Percentiles rank a stretch among this genome's conserved stretches.
Evolutionary conservation across 2,329 filamentous ascomycete species (phyloP).

Genomic region (Colletotrichum sp.): DNA sequence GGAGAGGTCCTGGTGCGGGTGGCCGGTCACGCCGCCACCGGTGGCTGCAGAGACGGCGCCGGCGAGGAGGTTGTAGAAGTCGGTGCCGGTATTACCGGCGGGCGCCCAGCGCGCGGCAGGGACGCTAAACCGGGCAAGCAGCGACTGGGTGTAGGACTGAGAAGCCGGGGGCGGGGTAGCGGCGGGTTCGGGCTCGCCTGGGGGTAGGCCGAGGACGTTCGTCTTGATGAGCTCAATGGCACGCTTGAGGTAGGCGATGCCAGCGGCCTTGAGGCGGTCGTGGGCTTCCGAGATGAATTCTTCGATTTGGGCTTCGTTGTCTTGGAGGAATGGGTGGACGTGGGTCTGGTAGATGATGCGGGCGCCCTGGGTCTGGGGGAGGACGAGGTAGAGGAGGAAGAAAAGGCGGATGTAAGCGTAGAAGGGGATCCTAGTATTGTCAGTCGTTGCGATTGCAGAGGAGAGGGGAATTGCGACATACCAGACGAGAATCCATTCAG

Average conservation of each 20-base stretch:
- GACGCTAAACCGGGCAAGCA: constrained; percentile 87
- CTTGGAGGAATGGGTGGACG: constrained; percentile 84
- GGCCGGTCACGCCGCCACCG: constrained; percentile 43
- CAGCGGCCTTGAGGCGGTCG: constrained; percentile 76
- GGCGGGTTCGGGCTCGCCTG: constrained; percentile 46
- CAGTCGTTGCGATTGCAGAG: neutral
- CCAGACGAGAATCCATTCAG: constrained; percentile 86
- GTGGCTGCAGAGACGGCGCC: constrained; percentile 72
- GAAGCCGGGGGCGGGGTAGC: constrained; percentile 45
- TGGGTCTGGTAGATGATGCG: constrained; percentile 83
- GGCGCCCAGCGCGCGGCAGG: constrained; percentile 68
- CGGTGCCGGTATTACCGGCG: constrained; percentile 53
- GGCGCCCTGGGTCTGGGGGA: constrained; percentile 96
- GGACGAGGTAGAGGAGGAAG: constrained; percentile 91
- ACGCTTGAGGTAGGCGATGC: constrained; percentile 76
- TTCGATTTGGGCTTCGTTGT: constrained; percentile 90
- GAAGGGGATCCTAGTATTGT: constrained; percentile 74
- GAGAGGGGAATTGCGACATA: constrained; percentile 36
- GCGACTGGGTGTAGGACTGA: constrained; percentile 75
- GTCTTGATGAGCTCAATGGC: constrained; percentile 75
- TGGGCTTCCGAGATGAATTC: constrained; percentile 84
- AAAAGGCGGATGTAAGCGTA: constrained; percentile 89
- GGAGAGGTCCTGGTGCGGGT: constrained; percentile 38
- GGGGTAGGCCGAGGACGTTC: constrained; percentile 79
- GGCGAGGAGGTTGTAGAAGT: constrained; percentile 81